Percentiles rank a stretch among this genome's conserved stretches.
phyloP scores from a whole-genome alignment of 164 flowering plant species.

The Chimonanthus salicifolius region DNA sequence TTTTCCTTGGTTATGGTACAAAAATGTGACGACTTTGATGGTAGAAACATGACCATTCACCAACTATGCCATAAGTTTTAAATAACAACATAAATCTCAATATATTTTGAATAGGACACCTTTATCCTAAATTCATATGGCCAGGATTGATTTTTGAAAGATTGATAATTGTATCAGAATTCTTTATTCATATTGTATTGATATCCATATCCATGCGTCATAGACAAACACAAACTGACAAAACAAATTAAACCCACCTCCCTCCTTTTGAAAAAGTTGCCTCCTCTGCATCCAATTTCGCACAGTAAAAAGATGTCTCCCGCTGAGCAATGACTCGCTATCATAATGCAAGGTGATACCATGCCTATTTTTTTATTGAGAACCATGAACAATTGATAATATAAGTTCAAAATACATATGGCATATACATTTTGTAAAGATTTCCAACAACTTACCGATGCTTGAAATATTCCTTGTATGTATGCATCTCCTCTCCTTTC shows the following conservation, averaged over 20 bases:
- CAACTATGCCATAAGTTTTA: too few relatives aligned
- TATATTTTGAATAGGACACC: too few relatives aligned
- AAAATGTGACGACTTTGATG: too few relatives aligned
- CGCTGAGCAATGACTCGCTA: constrained; percentile 35
- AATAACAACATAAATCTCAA: too few relatives aligned
- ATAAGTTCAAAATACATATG: background rate
- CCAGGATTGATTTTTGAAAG: too few relatives aligned
- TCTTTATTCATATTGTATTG: too few relatives aligned
- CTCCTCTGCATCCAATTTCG: constrained; percentile 37
- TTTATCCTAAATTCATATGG: too few relatives aligned
- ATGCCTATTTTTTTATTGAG: constrained; percentile 31
- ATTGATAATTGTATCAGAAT: too few relatives aligned
- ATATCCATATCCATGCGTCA: too few relatives aligned
- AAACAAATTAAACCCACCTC: constrained; percentile 25
- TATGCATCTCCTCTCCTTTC: constrained; percentile 13
- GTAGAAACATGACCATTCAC: too few relatives aligned
- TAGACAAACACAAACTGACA: too few relatives aligned
- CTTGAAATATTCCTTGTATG: constrained; percentile 53
- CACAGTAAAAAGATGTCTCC: constrained; percentile 37
- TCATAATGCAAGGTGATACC: constrained; percentile 33
- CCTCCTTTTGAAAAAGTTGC: constrained; percentile 22
- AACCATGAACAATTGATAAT: background rate
- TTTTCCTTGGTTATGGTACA: too few relatives aligned
- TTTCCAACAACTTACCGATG: constrained; percentile 28
- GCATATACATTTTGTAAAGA: background rate